These are phyloP conservation scores for Moesziomyces parantarcticus DNA, from an alignment of 1,284 basidiomycete species.

Conservation along the genomic window DNA sequence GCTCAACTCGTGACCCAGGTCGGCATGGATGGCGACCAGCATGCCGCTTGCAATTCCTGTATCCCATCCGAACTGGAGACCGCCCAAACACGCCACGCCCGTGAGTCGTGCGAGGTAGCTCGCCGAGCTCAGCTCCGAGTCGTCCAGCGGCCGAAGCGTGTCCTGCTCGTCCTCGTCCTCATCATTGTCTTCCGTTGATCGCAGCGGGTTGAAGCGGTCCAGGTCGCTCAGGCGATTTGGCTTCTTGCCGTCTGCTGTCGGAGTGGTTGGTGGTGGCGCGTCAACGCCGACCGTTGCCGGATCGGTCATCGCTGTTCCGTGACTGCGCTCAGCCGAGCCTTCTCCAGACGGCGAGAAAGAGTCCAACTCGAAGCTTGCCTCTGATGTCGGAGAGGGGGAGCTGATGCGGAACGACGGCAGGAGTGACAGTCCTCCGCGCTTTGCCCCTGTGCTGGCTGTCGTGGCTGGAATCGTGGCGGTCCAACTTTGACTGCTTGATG, in stretches of 20 bases:
- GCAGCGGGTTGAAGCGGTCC: conserved; percentile 27
- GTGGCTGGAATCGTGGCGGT: conserved; percentile 16
- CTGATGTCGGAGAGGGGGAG: conserved; percentile 20
- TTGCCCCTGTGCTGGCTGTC: conserved; percentile 9
- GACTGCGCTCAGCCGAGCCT: background rate
- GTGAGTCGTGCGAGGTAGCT: conserved; percentile 48
- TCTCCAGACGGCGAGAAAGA: conserved; percentile 14
- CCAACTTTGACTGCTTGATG: background rate
- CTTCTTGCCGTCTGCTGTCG: background rate
- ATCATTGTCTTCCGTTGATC: conserved; percentile 5
- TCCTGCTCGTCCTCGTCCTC: conserved; percentile 13
- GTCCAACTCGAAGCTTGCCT: conserved; percentile 32
- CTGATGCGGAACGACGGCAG: conserved; percentile 41
- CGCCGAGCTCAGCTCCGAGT: conserved; percentile 26
- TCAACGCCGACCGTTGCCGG: conserved; percentile 17
- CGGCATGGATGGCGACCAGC: conserved; percentile 56
- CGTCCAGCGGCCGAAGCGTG: conserved; percentile 20
- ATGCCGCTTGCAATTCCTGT: conserved; percentile 55
- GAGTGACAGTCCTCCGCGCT: conserved; percentile 21
- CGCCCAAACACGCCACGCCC: conserved; percentile 47
- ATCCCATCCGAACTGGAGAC: conserved; percentile 57
- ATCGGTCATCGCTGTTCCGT: conserved; percentile 17
- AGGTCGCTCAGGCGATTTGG: conserved; percentile 9
- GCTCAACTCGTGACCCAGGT: conserved; percentile 55
- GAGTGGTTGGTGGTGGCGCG: background rate